Evolutionary conservation across 2,329 filamentous ascomycete genomes (phyloP), one percentile per base, ranked within the genome.

Genomic region (Arthrobotrys sinensis): DNA sequence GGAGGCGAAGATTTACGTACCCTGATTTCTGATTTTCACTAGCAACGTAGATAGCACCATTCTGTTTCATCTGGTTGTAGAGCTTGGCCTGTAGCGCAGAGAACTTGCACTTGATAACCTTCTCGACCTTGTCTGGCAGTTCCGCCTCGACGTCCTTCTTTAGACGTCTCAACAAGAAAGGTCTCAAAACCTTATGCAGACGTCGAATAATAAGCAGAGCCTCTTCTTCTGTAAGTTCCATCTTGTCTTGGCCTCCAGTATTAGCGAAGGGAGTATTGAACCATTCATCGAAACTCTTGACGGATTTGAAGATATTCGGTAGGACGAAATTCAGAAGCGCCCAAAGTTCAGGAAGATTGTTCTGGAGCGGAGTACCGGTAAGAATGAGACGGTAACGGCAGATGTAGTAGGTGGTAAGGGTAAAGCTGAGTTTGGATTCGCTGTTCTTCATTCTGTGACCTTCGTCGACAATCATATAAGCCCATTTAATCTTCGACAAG

Each of bases 121-220:
- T 96, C 85, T 99, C 96, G 38, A 96, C 96, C 89, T 99, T 99
- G 88, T 99, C 95, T 0, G 96, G 96, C 80, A 99, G 87, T 85
- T 99, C 96, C 86, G 98, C 97, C 85, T 99, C 96, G 84, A 99
- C 96, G 86, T 99, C 96, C 86, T 97, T 98, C 90, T 99, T 99
- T 83, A 99, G 88, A 90, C 96, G 96, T 86, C 96, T 93, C 70
- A 99, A 91, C 85, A 99, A 86, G 92, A 99, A 99, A 1, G 96
- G 96, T 79, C 96, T 91, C 82, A 99, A 87, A 83, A 99, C 96
- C 89, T 98, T 99, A 86, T 99, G 96, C 79, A 99, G 88, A 88
- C 96, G 95, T 84, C 94, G 92, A 88, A 99, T 99, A 82, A 99
- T 94, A 72, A 99, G 92, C 85, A 99, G 90, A 84, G 97, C 94